Base-by-base conservation (phyloP, 2,329 filamentous ascomycete genomes). In the Aspergillus versicolor region DNA sequence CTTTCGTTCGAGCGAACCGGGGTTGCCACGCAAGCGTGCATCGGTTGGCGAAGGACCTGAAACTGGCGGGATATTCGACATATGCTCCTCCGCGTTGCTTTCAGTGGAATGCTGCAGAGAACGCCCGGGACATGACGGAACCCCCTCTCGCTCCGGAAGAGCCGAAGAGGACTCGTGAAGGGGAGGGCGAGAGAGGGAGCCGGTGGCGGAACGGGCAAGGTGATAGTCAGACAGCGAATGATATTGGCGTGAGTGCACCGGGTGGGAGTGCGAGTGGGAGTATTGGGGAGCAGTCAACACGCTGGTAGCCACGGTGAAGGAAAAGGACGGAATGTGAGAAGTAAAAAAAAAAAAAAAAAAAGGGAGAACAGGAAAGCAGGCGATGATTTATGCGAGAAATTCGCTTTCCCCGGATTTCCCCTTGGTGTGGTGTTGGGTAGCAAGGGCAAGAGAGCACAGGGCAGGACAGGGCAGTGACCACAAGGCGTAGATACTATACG, bases 271-370 rank as follows among this genome's bases (percentile, higher is more conserved):
- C 5, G 40, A 11, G 19, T 65, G 63, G 44, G 72, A 60, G 58
- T 73, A 74, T 56, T 72, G 64, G 54, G 70, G 60, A 47, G 50
- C 60, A 59, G 66, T 67, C 59, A 70, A 70, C 61, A 71, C 69
- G 64, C 65, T 71, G 63, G 72, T 72, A 71, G 74, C 75, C 74
- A 76, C 71, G 70, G 60, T 75, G 73, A 67, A 63, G 48, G 60
- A 40, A 54, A 54, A 51, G 56, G 51, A 37, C 32, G 49, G 46
- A 54, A 52, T 46, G n/a, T 3, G 37, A 53, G 11, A 49, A 21
- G 49, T 44, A 46, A 48, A 54, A 56, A 38, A 56, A 43, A 27
- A 43, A 46, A 22, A 38, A 48, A 54, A 57, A 38, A 56, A 43
- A 27, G 40, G 43, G 22, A 21, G 27, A 48, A 15, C 11, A 48